Base-by-base conservation (phyloP, 2,329 filamentous ascomycete species). In the Hypocrella siamensis region DNA sequence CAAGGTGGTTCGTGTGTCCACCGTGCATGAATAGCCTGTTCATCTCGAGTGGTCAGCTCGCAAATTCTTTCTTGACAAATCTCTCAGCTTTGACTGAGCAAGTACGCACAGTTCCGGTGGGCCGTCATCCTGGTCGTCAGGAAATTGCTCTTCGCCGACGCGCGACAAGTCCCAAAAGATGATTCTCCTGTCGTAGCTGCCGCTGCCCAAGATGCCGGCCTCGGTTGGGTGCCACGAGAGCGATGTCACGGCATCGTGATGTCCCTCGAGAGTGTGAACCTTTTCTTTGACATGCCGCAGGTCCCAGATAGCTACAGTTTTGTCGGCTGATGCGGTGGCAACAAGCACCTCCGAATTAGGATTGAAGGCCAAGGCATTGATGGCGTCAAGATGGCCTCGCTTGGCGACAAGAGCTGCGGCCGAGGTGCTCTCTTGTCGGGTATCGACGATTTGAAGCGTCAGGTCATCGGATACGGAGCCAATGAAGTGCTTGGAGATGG, bases 351-450 rank as follows among this genome's bases (percentile, higher is more conserved):
- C 88, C n/a, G 79, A 80, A 19, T 77, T 78, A 0, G 86, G 86
- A 49, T 94, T 93, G 61, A 94, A 98, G 1, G 90, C 78, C 17
- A 98, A 63, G n/a, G 84, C 80, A 52, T 98, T 98, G 55, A 98
- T 86, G 14, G 88, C 88, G 53, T 96, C 90, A 7, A 70, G 70
- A 50, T 98, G 92, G 8, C 86, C 86, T 30, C 73, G 65, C 40
- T 70, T 64, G 14, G 75, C 79, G 25, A 77, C 68, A 31, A 80
- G 67, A 4, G 81, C 75, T 1, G 83, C 74, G 40, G 68, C 71
- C 39, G 70, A 73, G 33, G 66, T 75, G 34, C 74, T 69, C 19
- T 65, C 49, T 48, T 71, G 69, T 45, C 90, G 79, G n/a, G 79
- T 69, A 52, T 98, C 90, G 37, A 96, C 68, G 37, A 98, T 79